phyloP scores from a whole-genome alignment of 2,329 filamentous ascomycete genomes.

The Penicillium vulpinum region DNA sequence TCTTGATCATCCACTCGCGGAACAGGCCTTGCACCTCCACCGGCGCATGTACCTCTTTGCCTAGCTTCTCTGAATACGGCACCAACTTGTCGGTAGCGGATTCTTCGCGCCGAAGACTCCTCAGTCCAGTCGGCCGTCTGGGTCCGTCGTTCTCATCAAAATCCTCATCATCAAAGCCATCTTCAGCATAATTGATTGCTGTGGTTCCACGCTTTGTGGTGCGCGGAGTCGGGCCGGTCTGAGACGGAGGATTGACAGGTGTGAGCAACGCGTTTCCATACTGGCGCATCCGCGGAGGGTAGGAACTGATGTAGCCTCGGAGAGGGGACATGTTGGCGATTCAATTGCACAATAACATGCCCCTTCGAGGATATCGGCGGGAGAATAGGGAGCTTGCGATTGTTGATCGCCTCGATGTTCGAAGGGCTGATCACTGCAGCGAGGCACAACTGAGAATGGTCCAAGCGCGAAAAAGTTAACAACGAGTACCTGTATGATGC shows the following conservation, averaged over 20 bases:
- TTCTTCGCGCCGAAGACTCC: constrained; percentile 79
- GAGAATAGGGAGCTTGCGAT: constrained; percentile 22
- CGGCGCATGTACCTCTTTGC: constrained; percentile 76
- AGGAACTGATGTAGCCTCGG: constrained; percentile 87
- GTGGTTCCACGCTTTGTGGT: constrained; percentile 97
- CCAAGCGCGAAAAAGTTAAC: neutral
- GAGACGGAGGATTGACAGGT: constrained; percentile 72
- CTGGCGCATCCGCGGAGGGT: constrained; percentile 83
- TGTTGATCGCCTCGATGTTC: constrained; percentile 20
- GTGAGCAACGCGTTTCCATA: constrained; percentile 92
- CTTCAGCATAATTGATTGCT: constrained; percentile 96
- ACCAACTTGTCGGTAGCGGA: constrained; percentile 63
- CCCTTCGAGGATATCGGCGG: constrained; percentile 27
- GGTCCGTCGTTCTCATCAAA: constrained; percentile 66
- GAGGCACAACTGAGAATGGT: neutral
- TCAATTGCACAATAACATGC: constrained; percentile 38
- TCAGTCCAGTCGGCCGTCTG: constrained; percentile 72
- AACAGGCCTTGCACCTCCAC: constrained; percentile 87
- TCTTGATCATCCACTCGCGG: constrained; percentile 92
- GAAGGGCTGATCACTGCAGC: constrained; percentile 19
- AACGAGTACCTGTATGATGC: neutral
- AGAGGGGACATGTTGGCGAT: constrained; percentile 58
- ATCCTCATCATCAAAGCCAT: constrained; percentile 79
- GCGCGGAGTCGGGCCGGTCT: constrained; percentile 67
- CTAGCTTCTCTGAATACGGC: constrained; percentile 67